These are phyloP conservation scores for Leishmania tarentolae DNA, from an alignment of 208 protist genomes.

Conservation along the genomic window DNA sequence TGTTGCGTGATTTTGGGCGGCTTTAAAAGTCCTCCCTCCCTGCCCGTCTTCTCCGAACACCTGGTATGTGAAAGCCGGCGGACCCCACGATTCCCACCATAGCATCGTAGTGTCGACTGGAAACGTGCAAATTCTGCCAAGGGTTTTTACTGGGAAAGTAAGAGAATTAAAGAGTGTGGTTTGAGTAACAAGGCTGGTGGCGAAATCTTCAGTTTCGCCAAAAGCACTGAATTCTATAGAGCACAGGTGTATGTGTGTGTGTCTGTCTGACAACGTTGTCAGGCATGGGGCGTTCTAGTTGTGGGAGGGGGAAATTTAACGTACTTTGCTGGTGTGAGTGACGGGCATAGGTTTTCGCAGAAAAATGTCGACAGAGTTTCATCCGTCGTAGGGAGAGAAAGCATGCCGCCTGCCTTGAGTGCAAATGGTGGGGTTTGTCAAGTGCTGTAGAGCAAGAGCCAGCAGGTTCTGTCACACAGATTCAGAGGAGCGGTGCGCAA, in stretches of 20 bases:
- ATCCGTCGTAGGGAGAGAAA: background rate
- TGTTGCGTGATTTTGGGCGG: no score
- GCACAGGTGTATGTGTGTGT: no score
- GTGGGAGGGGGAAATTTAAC: background rate
- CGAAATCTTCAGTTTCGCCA: no score
- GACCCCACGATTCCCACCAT: no score
- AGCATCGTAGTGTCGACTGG: background rate
- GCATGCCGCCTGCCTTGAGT: background rate
- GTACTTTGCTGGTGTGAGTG: background rate
- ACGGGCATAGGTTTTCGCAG: background rate
- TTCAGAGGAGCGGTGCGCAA: background rate
- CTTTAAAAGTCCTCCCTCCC: no score
- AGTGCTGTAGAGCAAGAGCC: background rate
- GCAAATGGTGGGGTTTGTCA: background rate
- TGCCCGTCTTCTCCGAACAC: no score
- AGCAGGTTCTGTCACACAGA: background rate
- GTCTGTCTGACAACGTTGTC: no score
- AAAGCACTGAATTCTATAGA: no score
- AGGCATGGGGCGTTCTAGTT: no score
- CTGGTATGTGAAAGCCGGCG: no score
- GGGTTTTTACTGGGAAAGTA: background rate
- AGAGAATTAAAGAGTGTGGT: background rate
- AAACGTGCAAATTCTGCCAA: background rate
- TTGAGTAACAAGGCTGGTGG: background rate
- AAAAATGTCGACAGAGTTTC: background rate